Percentiles rank a stretch among this genome's conserved stretches.
Conservation (phyloP, 768 basidiomycete genomes). For the Ramaria sp. region DNA sequence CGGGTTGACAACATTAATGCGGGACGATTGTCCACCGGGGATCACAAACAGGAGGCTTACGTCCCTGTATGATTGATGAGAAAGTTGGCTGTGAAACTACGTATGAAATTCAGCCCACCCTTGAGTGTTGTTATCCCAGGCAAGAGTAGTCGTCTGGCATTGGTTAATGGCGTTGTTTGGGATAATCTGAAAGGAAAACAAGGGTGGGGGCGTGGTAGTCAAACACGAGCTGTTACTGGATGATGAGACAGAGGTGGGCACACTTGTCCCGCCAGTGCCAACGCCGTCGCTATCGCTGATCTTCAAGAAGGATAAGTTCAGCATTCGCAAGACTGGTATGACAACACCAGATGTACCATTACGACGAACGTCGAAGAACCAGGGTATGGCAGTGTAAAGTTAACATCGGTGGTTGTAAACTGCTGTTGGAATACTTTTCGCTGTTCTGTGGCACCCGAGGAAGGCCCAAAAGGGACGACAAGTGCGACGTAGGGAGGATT, state of each 20-base stretch:
- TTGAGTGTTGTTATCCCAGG: conserved; percentile 45
- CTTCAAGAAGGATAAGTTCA: conserved; percentile 22
- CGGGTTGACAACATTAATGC: conserved; percentile 42
- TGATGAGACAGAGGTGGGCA: conserved; percentile 40
- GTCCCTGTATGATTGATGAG: conserved; percentile 15
- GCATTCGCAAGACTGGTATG: background rate
- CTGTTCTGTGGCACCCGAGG: conserved; percentile 53
- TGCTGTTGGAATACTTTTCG: conserved; percentile 45
- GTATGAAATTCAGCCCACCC: conserved; percentile 28
- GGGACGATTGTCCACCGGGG: conserved; percentile 69
- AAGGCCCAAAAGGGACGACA: conserved; percentile 55
- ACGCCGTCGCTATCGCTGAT: conserved; percentile 51
- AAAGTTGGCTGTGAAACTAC: conserved; percentile 11
- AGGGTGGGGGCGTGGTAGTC: conserved; percentile 36
- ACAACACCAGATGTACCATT: conserved; percentile 3
- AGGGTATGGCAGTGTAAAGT: conserved; percentile 55
- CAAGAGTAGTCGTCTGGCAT: conserved; percentile 51
- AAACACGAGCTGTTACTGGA: conserved; percentile 53
- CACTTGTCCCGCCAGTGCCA: conserved; percentile 67
- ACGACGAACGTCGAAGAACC: conserved; percentile 56
- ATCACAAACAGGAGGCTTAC: conserved; percentile 58
- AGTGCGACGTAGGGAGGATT: conserved; percentile 57
- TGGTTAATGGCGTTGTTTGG: conserved; percentile 57
- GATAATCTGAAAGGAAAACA: conserved; percentile 49
- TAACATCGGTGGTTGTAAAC: conserved; percentile 32